phyloP scores from a whole-genome alignment of 1,284 basidiomycete species.

The Somion occarium region DNA sequence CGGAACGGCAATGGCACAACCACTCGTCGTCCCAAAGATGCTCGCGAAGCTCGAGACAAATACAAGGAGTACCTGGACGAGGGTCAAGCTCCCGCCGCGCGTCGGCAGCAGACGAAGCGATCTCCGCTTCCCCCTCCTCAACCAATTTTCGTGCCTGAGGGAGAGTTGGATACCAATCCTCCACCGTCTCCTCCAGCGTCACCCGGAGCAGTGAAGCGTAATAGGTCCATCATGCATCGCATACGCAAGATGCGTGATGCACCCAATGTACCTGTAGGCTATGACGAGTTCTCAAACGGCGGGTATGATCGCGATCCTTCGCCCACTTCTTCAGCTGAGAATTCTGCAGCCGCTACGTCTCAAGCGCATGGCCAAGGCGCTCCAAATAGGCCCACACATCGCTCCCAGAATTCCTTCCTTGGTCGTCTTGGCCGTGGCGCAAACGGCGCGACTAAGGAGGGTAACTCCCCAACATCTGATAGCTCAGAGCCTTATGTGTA shows the following conservation, averaged over 20 bases:
- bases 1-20: constrained; percentile 18
- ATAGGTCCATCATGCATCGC: constrained; percentile 78
- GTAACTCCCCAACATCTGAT: constrained; percentile 35
- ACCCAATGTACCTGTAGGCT: constrained; percentile 71
- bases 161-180: constrained; percentile 30
- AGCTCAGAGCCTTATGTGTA: constrained; percentile 56
- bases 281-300: constrained; percentile 30
- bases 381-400: constrained; percentile 52
- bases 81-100: constrained; percentile 16
- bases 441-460: constrained; percentile 16
- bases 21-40: constrained; percentile 19
- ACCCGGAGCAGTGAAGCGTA: constrained; percentile 54
- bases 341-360: constrained; percentile 16
- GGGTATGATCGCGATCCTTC: constrained; percentile 36
- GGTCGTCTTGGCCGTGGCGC: constrained; percentile 54
- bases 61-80: constrained; percentile 40
- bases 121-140: constrained; percentile 67
- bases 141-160: constrained; percentile 67
- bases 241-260: constrained; percentile 80
- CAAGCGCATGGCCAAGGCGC: constrained; percentile 16
- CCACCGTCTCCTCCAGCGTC: constrained; percentile 30
- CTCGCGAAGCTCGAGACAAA: constrained; percentile 40
- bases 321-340: constrained; percentile 43
- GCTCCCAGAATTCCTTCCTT: constrained; percentile 65
- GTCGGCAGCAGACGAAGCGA: constrained; percentile 22